Evolutionary conservation across 2,329 filamentous ascomycete species (phyloP), one percentile per base, ranked within the genome.

Genomic region (Chrysoporthe cubensis): DNA sequence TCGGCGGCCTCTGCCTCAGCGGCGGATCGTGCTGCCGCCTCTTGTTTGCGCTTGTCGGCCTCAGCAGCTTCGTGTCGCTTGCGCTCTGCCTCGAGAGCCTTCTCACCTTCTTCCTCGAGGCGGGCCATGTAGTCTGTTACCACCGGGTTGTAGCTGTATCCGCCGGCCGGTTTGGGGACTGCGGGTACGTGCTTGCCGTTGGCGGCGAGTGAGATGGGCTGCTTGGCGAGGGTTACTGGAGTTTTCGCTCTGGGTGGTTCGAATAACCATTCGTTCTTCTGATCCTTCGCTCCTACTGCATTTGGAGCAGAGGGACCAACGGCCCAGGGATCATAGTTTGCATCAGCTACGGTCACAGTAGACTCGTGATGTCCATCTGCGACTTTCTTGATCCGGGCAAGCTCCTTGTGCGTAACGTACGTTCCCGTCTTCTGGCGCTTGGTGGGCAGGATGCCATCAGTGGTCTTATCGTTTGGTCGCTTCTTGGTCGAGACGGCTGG

Each of bases 61-160:
- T 89, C 87, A 69, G 89, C 88, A 56, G 87, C 87, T 48, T 83
- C 85, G 6, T 95, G 79, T 6, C 94, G 90, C 77, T 91, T 88
- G 77, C 88, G 87, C 80, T 98, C 95, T 0, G 89, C 87, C 71
- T 90, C 91, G 1, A 97, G 83, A 16, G 91, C 94, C 79, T 92
- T 93, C 66, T 90, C 86, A 58, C 93, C 91, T 78, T 96, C 93
- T 54, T 87, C 84, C 26, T 87, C 85, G 57, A 97, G 82, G 18
- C 95, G 87, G 9, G 87, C 85, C 73, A 94, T 90, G 85, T 96
- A 99, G 71, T 97, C 94, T 71, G 88, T 86, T 73, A 96, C 96
- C 6, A 88, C 83, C 0, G 96, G 96, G 77, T 99, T 99, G 82
- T 99, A 99, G 74, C 93, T 97, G 78, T 90, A 93, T 68, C 93